These are phyloP conservation scores for Ceriops zippeliana DNA, from an alignment of 345 rosid genomes.

Conservation along the genomic window DNA sequence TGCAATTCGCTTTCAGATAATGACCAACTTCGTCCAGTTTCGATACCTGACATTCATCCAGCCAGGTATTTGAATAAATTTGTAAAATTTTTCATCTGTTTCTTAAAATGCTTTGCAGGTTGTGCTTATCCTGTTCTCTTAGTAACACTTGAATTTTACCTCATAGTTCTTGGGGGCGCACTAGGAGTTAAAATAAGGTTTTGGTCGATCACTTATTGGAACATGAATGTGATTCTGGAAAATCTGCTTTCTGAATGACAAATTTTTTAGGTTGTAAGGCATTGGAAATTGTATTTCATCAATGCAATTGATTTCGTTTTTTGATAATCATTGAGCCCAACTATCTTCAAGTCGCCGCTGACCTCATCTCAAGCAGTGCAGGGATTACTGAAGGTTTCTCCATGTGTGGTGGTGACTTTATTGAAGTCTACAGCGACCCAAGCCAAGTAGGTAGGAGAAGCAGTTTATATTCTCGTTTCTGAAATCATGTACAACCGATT, in stretches of 20 bases:
- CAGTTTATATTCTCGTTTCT: background rate
- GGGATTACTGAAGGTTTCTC: conserved; percentile 98
- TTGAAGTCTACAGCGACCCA: conserved; percentile 85
- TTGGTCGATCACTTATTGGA: no score
- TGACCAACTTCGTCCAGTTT: conserved; percentile 83
- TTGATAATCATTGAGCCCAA: background rate
- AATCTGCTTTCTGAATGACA: no score
- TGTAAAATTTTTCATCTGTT: background rate
- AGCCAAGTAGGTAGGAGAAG: conserved; percentile 67
- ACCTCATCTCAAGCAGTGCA: conserved; percentile 55
- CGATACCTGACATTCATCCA: conserved; percentile 90
- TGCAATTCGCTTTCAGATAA: conserved; percentile 84
- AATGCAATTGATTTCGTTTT: background rate
- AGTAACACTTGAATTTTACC: no score
- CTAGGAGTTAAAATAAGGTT: no score
- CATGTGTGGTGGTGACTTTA: conserved; percentile 98
- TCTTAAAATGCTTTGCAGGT: conserved; percentile 4
- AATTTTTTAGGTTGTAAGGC: background rate
- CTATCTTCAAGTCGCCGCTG: conserved; percentile 6
- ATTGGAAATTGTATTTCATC: background rate
- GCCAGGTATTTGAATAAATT: conserved; percentile 55
- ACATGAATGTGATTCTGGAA: no score
- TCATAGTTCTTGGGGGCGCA: no score
- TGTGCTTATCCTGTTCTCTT: background rate
- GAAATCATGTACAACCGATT: background rate